Conservation (phyloP, 83 land plant species). For the Diphasiastrum complanatum region DNA sequence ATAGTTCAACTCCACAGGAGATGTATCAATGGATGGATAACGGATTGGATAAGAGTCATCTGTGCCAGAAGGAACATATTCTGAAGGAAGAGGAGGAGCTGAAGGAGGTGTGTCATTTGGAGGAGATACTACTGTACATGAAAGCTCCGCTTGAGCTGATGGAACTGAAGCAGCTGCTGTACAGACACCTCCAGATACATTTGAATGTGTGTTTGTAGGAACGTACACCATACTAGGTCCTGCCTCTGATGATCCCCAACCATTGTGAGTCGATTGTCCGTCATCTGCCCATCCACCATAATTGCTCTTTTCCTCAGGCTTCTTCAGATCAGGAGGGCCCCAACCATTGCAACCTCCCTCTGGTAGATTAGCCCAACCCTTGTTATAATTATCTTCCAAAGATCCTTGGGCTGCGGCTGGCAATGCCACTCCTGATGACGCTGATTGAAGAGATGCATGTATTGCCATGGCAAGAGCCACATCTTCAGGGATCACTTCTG, state of each 20-base stretch:
- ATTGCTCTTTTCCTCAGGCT: no score
- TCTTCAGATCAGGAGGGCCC: no score
- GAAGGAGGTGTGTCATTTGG: conserved; percentile 48
- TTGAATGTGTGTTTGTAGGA: neutral
- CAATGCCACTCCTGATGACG: conserved; percentile 37
- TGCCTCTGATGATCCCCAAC: conserved; percentile 29
- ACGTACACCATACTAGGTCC: conserved; percentile 17
- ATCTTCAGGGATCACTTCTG: conserved; percentile 43
- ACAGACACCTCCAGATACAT: conserved; percentile 13
- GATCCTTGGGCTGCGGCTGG: neutral
- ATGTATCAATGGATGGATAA: conserved; percentile 65
- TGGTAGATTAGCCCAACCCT: neutral
- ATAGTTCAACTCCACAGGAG: conserved; percentile 31
- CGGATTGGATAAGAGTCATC: no score
- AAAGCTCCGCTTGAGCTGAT: neutral
- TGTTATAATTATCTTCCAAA: neutral
- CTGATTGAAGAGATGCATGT: conserved; percentile 62
- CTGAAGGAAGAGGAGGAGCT: conserved; percentile 58
- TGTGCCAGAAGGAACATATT: no score
- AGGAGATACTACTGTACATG: neutral
- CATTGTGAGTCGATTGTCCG: no score
- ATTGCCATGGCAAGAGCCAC: conserved; percentile 62
- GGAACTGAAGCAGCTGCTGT: neutral
- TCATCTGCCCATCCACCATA: no score
- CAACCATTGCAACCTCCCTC: conserved; percentile 19